Base-by-base conservation (phyloP, 2,329 filamentous ascomycete species). In the Gnomoniopsis smithogilvyi region DNA sequence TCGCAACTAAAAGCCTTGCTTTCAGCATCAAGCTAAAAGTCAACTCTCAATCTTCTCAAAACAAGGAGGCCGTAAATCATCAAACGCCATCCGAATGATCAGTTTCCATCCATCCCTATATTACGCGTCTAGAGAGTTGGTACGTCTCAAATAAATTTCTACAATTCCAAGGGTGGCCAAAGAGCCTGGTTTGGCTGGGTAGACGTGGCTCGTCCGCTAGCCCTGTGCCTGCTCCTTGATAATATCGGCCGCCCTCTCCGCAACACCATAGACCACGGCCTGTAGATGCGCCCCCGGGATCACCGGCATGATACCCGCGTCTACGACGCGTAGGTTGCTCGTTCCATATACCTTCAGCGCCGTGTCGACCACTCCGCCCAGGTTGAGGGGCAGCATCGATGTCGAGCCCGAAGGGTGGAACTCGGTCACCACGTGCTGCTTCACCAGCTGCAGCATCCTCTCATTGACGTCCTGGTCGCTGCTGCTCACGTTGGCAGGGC, bases 181-280 rank as follows among this genome's bases (percentile, higher is more conserved):
- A n/a, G n/a, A 30, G 26, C 26, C 26, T n/a, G n/a, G n/a, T 8
- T 30, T 30, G 26, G 26, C 26, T 8, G 26, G 8, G 26, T 8
- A 30, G 26, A 30, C 26, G 26, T 30, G n/a, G 36, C 36, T 41
- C 36, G 8, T n/a, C 36, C 4, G 12, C 12, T n/a, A 12, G 17
- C 21, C 24, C 33, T 22, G 30, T 7, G 6, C 21, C 17, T 17
- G 17, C 17, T 67, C 65, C 46, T 64, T 38, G 30, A 70, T 66
- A 62, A 70, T 68, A 2, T 56, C 47, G 51, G 73, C 67, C 4
- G 60, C 69, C 68, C 78, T 82, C 67, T 83, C 81, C 4, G 71
- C 79, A 62, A 80, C 68, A 67, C 78, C 80, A 66, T 83, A 83
- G 3, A 82, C 79, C 0, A 76, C 74, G 57, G 78, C 78, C 64